Conservation (phyloP, 2,329 filamentous ascomycete genomes). For the Penicillium sp. region DNA sequence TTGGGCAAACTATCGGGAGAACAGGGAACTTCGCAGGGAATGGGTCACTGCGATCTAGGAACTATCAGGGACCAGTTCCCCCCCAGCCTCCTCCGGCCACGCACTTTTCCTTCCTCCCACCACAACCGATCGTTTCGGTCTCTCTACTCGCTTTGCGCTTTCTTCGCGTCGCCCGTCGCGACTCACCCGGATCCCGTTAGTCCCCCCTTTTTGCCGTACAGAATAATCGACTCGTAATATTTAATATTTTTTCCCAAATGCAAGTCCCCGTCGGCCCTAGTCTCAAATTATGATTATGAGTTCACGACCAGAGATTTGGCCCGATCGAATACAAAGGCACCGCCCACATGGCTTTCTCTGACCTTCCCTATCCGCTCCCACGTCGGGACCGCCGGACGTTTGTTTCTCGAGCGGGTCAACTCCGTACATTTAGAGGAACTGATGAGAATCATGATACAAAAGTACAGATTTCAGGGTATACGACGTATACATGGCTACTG, state of each 20-base stretch:
- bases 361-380: background rate
- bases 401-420: background rate
- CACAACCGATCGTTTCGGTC: constrained; percentile 10
- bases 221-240: constrained; percentile 30
- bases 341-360: constrained; percentile 7
- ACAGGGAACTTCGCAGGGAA: background rate
- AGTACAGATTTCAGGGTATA: background rate
- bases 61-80: too few relatives aligned
- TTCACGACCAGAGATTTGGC: constrained; percentile 12
- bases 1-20: background rate
- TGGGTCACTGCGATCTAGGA: too few relatives aligned
- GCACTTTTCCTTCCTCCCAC: constrained; percentile 25
- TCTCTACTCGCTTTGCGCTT: background rate
- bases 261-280: constrained; percentile 11
- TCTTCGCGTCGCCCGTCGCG: constrained; percentile 6
- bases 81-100: constrained; percentile 21
- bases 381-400: constrained; percentile 8
- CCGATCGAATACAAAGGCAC: constrained; percentile 12
- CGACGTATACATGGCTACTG: background rate
- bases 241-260: background rate
- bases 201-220: constrained; percentile 24
- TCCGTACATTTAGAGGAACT: background rate
- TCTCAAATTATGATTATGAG: background rate
- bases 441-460: background rate
- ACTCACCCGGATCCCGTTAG: constrained; percentile 4